Evolutionary conservation across 2,329 filamentous ascomycete genomes (phyloP), one percentile per base, ranked within the genome.

Genomic region (Cordyceps tenuipes): DNA sequence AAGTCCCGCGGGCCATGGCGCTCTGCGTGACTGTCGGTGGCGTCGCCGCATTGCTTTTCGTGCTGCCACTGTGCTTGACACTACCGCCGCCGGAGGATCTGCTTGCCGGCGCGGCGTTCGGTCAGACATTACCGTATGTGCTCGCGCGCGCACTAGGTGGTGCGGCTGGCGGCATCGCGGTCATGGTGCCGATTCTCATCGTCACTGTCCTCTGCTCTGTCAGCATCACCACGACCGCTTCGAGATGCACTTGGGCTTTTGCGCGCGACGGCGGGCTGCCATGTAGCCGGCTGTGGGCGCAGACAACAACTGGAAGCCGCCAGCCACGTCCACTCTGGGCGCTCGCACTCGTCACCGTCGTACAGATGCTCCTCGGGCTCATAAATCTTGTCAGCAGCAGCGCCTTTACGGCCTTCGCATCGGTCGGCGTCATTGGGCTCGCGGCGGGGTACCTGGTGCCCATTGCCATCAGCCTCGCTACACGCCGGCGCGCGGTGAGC

Each of bases 181-280:
- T 84, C 6, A 43, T 43, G 39, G 15, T n/a, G 12, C 39, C 17
- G 4, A n/a, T 43, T 7, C 39, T 43, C 3, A n/a, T 84, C 41
- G 78, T 85, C 59, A 82, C 79, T 19, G 68, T 85, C 49, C 78
- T 84, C 67, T 84, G 82, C 67, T 82, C 81, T 55, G 78, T 83
- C 21, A 79, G 79, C 19, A 84, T 83, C 71, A 84, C 82, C 0
- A 82, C 82, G 6, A 82, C 82, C 10, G 77, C 82, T 0, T 84
- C 82, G 8, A 77, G 83, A 17, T 82, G 78, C 64, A 82, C 79
- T 8, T 86, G 81, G 80, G 82, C 82, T 0, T 84, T 85, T 64
- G 79, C 82, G 41, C 78, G 82, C 62, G 82, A 85, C 65, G 77
- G 78, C 46, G 81, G 80, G 48, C 80, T 84, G 50, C 82, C 82